These are phyloP conservation scores for Lathyrus aphaca DNA, from an alignment of 306 rosid species.

Conservation along the genomic window DNA sequence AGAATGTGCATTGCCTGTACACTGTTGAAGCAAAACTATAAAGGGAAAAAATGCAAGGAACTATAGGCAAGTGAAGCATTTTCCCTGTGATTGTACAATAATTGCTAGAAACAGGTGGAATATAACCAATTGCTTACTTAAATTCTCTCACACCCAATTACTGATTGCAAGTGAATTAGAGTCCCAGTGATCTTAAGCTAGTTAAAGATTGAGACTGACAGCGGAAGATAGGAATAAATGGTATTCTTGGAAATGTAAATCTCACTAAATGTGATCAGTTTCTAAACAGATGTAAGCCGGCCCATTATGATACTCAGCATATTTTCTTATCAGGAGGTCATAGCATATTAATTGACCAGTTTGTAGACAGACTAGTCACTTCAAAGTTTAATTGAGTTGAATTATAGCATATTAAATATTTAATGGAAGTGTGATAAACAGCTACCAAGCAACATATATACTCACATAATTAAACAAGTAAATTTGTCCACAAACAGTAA, in stretches of 20 bases:
- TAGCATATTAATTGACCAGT: background rate
- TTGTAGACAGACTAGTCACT: background rate
- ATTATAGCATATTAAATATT: conserved; percentile 28
- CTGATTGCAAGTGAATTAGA: background rate
- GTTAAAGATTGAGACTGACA: background rate
- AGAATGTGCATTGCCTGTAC: conserved; percentile 21
- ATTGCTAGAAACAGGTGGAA: conserved; percentile 2
- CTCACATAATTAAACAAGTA: conserved; percentile 22
- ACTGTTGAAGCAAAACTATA: background rate
- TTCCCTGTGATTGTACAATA: conserved; percentile 1
- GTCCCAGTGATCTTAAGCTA: background rate
- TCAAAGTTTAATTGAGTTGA: conserved; percentile 1
- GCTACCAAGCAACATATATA: background rate
- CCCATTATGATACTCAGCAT: background rate
- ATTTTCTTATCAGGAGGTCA: conserved; percentile 16
- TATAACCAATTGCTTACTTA: conserved; percentile 1
- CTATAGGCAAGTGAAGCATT: conserved; percentile 2
- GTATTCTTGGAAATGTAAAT: conserved; percentile 4
- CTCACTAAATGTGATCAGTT: conserved; percentile 19
- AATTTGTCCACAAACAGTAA: conserved; percentile 11
- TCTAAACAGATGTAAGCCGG: conserved; percentile 2
- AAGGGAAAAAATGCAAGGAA: conserved; percentile 7
- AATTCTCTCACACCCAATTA: conserved; percentile 11
- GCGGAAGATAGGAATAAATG: conserved; percentile 17
- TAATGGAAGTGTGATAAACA: background rate